Evolutionary conservation across 352 stramenopile genomes (phyloP).

Genomic region (Globisporangium rhizosaccharum): DNA sequence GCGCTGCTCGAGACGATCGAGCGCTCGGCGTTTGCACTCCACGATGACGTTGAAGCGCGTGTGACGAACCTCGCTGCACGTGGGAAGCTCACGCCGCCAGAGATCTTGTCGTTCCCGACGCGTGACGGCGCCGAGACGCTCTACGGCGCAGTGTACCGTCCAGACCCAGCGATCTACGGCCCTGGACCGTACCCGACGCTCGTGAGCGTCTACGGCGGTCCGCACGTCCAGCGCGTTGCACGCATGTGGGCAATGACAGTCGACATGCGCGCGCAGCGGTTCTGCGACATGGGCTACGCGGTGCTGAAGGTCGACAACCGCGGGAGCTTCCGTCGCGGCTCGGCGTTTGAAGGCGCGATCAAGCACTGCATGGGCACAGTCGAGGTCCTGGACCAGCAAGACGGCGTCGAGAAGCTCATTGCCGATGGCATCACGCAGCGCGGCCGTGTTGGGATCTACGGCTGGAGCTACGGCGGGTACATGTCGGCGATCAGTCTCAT

Average conservation of each 20-base stretch:
- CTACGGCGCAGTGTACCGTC: conserved; percentile 91
- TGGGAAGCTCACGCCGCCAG: conserved; percentile 51
- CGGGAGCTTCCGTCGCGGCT: conserved; percentile 88
- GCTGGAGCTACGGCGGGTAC: conserved; percentile 98
- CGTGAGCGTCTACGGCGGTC: conserved; percentile 95
- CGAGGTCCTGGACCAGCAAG: conserved; percentile 85
- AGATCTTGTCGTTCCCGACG: conserved; percentile 76
- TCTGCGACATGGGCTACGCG: conserved; percentile 91
- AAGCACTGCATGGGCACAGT: conserved; percentile 90
- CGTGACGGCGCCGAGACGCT: conserved; percentile 83
- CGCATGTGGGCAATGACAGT: conserved; percentile 89
- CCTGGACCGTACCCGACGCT: conserved; percentile 92
- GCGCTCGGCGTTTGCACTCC: conserved; percentile 38
- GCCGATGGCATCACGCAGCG: conserved; percentile 85
- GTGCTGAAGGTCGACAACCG: conserved; percentile 97
- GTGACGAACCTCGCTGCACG: conserved; percentile 38
- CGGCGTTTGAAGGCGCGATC: conserved; percentile 92
- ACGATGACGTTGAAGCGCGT: conserved; percentile 58
- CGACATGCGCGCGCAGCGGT: conserved; percentile 92
- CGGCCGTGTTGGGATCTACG: conserved; percentile 92
- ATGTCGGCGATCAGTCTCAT: conserved; percentile 95
- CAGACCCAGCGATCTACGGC: conserved; percentile 81
- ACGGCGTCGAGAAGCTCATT: conserved; percentile 77
- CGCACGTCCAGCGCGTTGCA: conserved; percentile 94
- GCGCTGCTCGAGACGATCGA: conserved; percentile 35